Base-by-base conservation (phyloP, 2,329 filamentous ascomycete genomes). In the Aureobasidium leucospermi region DNA sequence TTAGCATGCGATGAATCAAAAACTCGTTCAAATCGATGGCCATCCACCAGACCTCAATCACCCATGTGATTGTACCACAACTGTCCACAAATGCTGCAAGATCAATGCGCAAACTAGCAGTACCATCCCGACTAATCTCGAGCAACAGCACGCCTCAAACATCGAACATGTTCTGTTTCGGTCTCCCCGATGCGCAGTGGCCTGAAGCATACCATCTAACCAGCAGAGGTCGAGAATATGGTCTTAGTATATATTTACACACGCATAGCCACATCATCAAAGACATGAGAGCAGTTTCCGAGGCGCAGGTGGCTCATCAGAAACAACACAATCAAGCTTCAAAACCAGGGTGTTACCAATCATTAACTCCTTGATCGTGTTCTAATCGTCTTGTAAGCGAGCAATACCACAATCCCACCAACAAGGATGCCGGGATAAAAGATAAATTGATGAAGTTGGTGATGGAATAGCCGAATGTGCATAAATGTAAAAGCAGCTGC, bases 1-100 rank as follows among this genome's bases (percentile, higher is more conserved):
- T 56, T 61, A 61, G 59, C 59, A 61, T 61, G 59, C 52, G 42
- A 61, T 61, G 59, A 61, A 61, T 58, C 51, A 58, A 61, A 60
- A 56, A 58, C 59, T 59, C 58, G 39, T 52, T 59, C 58, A 59
- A 59, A 52, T 59, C 58, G 47, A 43, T 31, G 36, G 38, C 43
- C 42, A 47, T 5, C 34, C 23, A 41, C 10, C 13, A 32, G 5
- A 13, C 4, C 6, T 29, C 51, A 16, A 10, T 43, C 39, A 23
- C 28, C 15, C 31, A 16, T 29, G 41, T 38, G 41, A 45, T 38
- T 28, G 31, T 23, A 1, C 34, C 5, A 9, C 38, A 31, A 16
- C 15, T 36, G 7, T 16, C 34, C 8, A 41, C 19, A 4, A 3
- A 15, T 7, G 11, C 10, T 5, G 19, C 10, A 4, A 38, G 13